Percentiles rank a stretch among this genome's conserved stretches.
Conservation (phyloP, 768 basidiomycete species). For the Boletus reticulatus region DNA sequence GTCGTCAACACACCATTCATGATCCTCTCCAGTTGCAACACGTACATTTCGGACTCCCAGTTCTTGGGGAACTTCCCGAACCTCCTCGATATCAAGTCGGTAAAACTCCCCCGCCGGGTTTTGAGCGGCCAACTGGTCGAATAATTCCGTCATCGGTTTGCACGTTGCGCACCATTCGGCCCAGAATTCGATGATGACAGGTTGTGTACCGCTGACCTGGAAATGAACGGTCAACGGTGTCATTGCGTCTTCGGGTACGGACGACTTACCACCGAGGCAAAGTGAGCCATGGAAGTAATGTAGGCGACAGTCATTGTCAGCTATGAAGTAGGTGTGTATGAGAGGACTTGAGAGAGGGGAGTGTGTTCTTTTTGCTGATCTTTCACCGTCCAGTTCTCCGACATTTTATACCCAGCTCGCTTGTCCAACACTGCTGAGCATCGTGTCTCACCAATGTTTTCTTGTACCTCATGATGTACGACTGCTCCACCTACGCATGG, state of each 20-base stretch:
- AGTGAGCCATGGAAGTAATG: conserved; percentile 28
- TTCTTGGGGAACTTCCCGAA: conserved; percentile 22
- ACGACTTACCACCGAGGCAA: conserved; percentile 20
- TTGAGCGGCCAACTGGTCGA: conserved; percentile 26
- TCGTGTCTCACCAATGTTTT: conserved; percentile 16
- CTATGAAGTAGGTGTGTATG: conserved; percentile 8
- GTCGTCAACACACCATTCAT: conserved; percentile 15
- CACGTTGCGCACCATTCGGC: conserved; percentile 31
- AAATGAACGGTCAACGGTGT: conserved; percentile 5
- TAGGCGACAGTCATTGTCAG: conserved; percentile 22
- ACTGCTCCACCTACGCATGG: conserved; percentile 20
- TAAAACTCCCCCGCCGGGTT: conserved; percentile 27
- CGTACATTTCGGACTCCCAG: conserved; percentile 26
- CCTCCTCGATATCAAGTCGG: conserved; percentile 31
- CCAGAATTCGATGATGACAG: conserved; percentile 32
- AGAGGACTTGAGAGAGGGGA: conserved; percentile 8
- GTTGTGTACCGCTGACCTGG: conserved; percentile 21
- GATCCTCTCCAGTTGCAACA: conserved; percentile 5
- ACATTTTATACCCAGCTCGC: conserved; percentile 29
- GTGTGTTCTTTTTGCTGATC: conserved; percentile 15
- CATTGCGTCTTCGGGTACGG: not conserved
- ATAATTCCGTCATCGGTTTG: conserved; percentile 17
- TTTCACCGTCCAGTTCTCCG: conserved; percentile 5
- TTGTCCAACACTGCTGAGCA: conserved; percentile 10
- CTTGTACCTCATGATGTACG: conserved; percentile 8